Conservation (phyloP, 2,329 filamentous ascomycete genomes). For the Emergomyces pasteurianus region DNA sequence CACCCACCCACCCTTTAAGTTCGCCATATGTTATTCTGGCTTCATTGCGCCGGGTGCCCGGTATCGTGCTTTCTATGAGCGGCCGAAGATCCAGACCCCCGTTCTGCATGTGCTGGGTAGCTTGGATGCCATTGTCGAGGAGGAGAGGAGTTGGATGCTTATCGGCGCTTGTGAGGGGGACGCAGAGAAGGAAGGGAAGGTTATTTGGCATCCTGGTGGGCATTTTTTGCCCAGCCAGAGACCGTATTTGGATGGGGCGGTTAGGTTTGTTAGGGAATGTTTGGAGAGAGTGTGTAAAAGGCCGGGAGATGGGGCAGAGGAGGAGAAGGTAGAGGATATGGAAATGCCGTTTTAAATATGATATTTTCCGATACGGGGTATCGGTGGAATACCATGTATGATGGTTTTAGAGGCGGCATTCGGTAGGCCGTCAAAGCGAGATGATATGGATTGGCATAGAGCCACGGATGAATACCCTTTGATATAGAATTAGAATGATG, state of each 20-base stretch:
- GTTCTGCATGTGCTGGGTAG: constrained; percentile 72
- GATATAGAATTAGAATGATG: neutral
- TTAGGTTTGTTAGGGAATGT: constrained; percentile 54
- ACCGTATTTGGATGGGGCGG: constrained; percentile 66
- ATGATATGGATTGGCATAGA: neutral
- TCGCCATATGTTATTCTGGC: constrained; percentile 65
- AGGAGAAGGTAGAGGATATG: constrained; percentile 55
- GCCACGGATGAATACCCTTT: neutral
- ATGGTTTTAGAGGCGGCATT: neutral
- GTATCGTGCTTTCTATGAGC: constrained; percentile 58
- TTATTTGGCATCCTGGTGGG: constrained; percentile 70
- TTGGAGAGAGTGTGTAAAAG: constrained; percentile 26
- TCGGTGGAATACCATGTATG: neutral
- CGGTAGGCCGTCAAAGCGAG: neutral
- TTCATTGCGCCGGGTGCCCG: constrained; percentile 54
- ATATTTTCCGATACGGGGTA: neutral
- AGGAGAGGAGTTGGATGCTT: constrained; percentile 55
- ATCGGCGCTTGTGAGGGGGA: constrained; percentile 51
- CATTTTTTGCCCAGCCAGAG: constrained; percentile 79
- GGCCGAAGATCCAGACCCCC: constrained; percentile 60
- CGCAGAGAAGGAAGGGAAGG: constrained; percentile 39
- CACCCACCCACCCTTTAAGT: constrained; percentile 48
- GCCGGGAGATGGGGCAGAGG: constrained; percentile 22
- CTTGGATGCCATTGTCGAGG: constrained; percentile 79
- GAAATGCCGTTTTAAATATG: constrained; percentile 48